Conservation (phyloP, 495 filamentous ascomycete species). For the Aspergillus panamensis region DNA sequence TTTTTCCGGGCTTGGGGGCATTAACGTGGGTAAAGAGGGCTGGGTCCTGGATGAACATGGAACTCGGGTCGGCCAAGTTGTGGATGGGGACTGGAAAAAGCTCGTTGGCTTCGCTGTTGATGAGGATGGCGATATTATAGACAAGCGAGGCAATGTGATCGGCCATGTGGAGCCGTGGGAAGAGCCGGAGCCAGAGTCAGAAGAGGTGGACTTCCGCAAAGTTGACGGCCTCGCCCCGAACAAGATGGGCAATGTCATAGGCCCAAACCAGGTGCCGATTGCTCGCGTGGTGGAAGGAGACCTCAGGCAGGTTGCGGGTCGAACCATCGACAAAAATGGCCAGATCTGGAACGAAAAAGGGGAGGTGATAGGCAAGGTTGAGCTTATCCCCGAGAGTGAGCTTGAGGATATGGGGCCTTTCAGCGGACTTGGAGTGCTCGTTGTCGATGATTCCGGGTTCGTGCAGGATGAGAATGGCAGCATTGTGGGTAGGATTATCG, state of each 20-base stretch:
- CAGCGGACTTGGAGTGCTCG: conserved; percentile 65
- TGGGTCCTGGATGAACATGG: conserved; percentile 51
- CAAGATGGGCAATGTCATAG: conserved; percentile 76
- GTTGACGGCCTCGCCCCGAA: conserved; percentile 68
- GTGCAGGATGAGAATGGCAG: conserved; percentile 66
- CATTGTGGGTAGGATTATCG: conserved; percentile 67
- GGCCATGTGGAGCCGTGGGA: conserved; percentile 52
- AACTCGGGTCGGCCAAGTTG: conserved; percentile 48
- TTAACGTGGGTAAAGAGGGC: conserved; percentile 46
- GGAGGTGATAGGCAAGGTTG: conserved; percentile 67
- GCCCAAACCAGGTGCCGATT: conserved; percentile 65
- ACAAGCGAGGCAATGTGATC: conserved; percentile 53
- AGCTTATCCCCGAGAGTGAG: conserved; percentile 70
- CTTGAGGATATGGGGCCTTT: conserved; percentile 71
- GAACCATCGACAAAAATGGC: conserved; percentile 66
- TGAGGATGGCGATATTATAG: conserved; percentile 55
- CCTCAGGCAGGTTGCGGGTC: conserved; percentile 62
- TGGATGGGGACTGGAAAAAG: conserved; percentile 53
- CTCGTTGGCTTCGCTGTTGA: conserved; percentile 51
- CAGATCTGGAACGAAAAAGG: conserved; percentile 71
- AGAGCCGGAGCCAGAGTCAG: conserved; percentile 32
- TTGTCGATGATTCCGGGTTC: conserved; percentile 66
- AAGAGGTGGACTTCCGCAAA: conserved; percentile 55
- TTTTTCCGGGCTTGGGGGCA: conserved; percentile 55
- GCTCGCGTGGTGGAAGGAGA: conserved; percentile 67